Conservation (phyloP, 805 yeast genomes). For the Candida yuanshanica region DNA sequence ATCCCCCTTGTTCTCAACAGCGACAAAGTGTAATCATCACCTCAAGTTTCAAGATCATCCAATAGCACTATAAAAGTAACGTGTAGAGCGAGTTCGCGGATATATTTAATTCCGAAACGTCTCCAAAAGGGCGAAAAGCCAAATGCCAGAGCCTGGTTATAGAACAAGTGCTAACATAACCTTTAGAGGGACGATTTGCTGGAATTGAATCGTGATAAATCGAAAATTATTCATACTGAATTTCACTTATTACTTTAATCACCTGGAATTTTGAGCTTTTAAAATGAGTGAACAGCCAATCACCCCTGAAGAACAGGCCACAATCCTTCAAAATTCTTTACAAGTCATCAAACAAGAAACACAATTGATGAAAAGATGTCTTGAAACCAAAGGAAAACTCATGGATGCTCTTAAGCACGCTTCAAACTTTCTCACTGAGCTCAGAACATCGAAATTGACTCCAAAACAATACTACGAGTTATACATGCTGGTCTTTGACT, state of each 20-base stretch:
- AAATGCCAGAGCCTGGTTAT: no score
- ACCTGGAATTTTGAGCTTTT: no score
- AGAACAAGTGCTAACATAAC: no score
- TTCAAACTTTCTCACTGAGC: conserved; percentile 72
- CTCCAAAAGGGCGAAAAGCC: background rate
- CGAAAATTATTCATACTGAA: background rate
- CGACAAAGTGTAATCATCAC: no score
- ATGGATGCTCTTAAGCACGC: conserved; percentile 89
- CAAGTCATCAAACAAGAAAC: conserved; percentile 63
- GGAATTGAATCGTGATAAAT: no score
- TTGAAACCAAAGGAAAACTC: conserved; percentile 55
- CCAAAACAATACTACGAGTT: conserved; percentile 94
- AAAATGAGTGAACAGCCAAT: background rate
- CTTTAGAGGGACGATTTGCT: no score
- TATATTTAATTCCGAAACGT: background rate
- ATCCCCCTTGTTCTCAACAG: no score
- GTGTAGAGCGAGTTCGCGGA: no score
- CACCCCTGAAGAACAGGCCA: conserved; percentile 24
- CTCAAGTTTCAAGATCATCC: no score
- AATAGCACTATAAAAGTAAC: no score
- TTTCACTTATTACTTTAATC: no score
- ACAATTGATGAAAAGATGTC: conserved; percentile 66
- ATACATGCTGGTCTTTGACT: conserved; percentile 79
- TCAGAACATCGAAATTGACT: conserved; percentile 66
- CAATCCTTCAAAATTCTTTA: conserved; percentile 39